These are phyloP conservation scores for Entophlyctis luteolus DNA, from an alignment of 192 early-diverging fungal species.

Conservation along the genomic window DNA sequence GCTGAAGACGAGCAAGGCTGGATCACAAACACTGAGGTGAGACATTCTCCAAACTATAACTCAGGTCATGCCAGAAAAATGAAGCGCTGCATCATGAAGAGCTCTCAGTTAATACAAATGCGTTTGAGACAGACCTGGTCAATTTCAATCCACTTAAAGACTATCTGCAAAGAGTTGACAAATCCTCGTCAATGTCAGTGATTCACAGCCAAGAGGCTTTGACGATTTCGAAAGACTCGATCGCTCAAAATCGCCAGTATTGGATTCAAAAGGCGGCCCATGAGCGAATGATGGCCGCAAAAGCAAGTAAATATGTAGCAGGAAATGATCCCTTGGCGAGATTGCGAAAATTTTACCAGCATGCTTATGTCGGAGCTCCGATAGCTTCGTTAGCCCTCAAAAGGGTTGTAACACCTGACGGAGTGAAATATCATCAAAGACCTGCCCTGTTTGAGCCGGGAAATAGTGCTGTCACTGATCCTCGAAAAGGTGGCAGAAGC, in stretches of 20 bases:
- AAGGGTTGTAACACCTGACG: background rate
- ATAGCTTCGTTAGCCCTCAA: constrained; percentile 2
- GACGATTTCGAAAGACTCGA: background rate
- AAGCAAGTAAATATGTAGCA: background rate
- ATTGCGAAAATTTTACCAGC: constrained; percentile 19
- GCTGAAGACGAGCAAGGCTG: constrained; percentile 14
- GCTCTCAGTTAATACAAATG: background rate
- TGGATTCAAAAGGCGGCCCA: constrained; percentile 10
- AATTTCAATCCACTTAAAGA: constrained; percentile 27
- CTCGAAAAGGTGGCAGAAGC: background rate
- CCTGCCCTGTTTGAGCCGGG: no score
- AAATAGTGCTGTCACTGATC: background rate
- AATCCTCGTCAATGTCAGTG: background rate
- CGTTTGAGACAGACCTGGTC: constrained; percentile 16
- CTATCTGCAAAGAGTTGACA: constrained; percentile 7
- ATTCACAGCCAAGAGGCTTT: background rate
- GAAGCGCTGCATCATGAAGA: constrained; percentile 19
- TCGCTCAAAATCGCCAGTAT: constrained; percentile 5
- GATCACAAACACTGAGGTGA: constrained; percentile 15
- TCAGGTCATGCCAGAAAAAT: background rate
- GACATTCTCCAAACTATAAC: background rate
- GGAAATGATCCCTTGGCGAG: constrained; percentile 11
- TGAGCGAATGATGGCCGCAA: constrained; percentile 17
- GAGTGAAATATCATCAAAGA: background rate
- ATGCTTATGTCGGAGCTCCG: background rate